Base-by-base conservation (phyloP, 2,329 filamentous ascomycete genomes). In the Cordyceps pruinosa region DNA sequence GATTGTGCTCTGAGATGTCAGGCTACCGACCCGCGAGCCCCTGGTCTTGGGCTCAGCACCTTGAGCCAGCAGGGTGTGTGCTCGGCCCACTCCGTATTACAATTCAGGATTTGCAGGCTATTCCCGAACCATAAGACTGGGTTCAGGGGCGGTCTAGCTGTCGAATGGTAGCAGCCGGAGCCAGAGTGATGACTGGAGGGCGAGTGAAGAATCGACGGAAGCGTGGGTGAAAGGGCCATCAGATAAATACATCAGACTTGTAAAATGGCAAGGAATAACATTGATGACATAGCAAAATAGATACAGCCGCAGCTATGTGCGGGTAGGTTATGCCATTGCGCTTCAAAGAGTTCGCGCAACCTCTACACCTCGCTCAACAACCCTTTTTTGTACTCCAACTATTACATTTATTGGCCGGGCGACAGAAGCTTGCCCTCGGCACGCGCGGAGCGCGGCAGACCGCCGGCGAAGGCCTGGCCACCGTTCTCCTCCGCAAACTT, bases 381-480 rank as follows among this genome's bases (percentile, higher is more conserved):
- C 50, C 41, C 50, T 46, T 45, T 46, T 50, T 58, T 62, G n/a
- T n/a, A 59, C 59, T 55, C 59, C 60, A 56, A 35, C 54, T 59
- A 57, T 56, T 58, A 56, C 65, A 61, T 65, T 78, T 90, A 97
- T 82, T 96, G 90, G 63, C 94, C 94, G 42, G 94, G 94, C 56
- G 92, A 83, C 69, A 97, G 82, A 64, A 97, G 77, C 73, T 89
- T 86, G 65, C 93, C 94, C 76, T 93, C 84, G 70, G 85, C 83
- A 68, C 75, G 79, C 59, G 90, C 78, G 71, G 89, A 80, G 61
- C 88, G 88, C 62, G 83, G 77, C 93, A 92, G 97, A 59, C 94
- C 94, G 71, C 94, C 94, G 62, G 90, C 92, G 69, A 92, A 78
- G 45, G 90, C 80, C 67, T 84, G 73, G 35, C 89, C 89, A 60